Evolutionary conservation across 805 yeast genomes (phyloP).

Genomic region (Saccharomycopsis sp.): DNA sequence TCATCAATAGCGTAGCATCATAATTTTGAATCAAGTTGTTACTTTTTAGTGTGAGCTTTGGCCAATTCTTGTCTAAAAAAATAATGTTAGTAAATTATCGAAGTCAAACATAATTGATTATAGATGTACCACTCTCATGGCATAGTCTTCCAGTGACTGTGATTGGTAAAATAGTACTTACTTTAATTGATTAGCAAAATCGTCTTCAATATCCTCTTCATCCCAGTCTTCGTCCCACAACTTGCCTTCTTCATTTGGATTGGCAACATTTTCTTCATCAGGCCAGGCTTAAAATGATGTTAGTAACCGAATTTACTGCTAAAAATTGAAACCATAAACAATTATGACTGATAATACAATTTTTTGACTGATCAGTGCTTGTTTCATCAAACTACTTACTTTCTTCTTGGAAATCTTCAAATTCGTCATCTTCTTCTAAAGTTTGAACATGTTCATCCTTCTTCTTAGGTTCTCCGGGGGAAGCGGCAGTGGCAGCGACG

Average conservation of each 20-base stretch:
- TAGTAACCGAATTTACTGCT: slow-evolving; percentile 1
- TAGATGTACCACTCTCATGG: no score
- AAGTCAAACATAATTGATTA: no score
- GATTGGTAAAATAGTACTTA: slow-evolving; percentile 29
- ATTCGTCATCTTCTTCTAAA: slow-evolving; percentile 92
- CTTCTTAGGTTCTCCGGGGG: not conserved
- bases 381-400: slow-evolving; percentile 26
- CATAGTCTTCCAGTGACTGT: no score
- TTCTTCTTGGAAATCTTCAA: slow-evolving; percentile 92
- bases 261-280: slow-evolving; percentile 40
- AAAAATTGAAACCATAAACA: not conserved
- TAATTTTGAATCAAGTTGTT: no score
- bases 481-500: slow-evolving; percentile 2
- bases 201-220: slow-evolving; percentile 87
- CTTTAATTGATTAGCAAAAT: slow-evolving; percentile 68
- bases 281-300: slow-evolving; percentile 46
- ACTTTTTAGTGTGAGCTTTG: slow-evolving; percentile 10
- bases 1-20: no score
- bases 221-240: slow-evolving; percentile 99
- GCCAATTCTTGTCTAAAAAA: slow-evolving; percentile 15
- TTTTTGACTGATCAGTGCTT: not conserved
- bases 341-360: not conserved
- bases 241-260: slow-evolving; percentile 39
- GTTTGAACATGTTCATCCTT: slow-evolving; percentile 37
- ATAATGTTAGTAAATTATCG: no score